phyloP scores from a whole-genome alignment of 1,284 basidiomycete genomes.

The Kalmanozyma brasiliensis region DNA sequence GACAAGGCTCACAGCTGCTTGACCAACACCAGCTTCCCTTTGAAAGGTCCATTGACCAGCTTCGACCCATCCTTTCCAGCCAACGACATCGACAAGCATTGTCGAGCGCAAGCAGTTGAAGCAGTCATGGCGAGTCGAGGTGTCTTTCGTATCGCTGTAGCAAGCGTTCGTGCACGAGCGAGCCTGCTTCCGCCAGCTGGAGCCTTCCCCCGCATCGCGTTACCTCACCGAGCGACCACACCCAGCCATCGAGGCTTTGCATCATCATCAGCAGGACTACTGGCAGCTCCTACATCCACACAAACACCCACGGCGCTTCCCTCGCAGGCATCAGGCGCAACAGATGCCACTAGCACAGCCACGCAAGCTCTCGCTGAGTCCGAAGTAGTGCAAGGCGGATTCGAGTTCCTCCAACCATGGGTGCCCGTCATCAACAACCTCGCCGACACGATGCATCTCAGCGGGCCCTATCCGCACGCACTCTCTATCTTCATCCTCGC shows the following conservation, averaged over 20 bases:
- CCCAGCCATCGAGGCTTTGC: conserved; percentile 20
- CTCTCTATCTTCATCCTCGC: conserved; percentile 81
- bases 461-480: conserved; percentile 67
- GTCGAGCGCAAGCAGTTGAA: too few relatives aligned
- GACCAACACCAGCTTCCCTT: not conserved
- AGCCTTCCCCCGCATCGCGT: not conserved
- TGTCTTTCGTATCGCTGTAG: conserved; percentile 14
- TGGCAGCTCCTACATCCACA: conserved; percentile 5
- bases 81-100: too few relatives aligned
- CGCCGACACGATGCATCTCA: conserved; percentile 43
- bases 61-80: not conserved
- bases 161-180: conserved; percentile 22
- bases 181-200: conserved; percentile 4
- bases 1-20: conserved; percentile 8
- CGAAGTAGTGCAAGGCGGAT: conserved; percentile 25
- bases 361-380: conserved; percentile 9
- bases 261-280: conserved; percentile 8
- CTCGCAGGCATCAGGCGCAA: not conserved
- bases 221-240: not conserved
- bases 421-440: conserved; percentile 44
- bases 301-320: not conserved
- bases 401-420: conserved; percentile 47
- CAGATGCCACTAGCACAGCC: conserved; percentile 2
- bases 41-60: not conserved
- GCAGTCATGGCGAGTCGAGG: conserved; percentile 20